Percentiles rank a stretch among this genome's conserved stretches.
These are phyloP conservation scores for Chrysopogon serrulatus DNA, from an alignment of 176 grass and related monocot species.

Conservation along the genomic window DNA sequence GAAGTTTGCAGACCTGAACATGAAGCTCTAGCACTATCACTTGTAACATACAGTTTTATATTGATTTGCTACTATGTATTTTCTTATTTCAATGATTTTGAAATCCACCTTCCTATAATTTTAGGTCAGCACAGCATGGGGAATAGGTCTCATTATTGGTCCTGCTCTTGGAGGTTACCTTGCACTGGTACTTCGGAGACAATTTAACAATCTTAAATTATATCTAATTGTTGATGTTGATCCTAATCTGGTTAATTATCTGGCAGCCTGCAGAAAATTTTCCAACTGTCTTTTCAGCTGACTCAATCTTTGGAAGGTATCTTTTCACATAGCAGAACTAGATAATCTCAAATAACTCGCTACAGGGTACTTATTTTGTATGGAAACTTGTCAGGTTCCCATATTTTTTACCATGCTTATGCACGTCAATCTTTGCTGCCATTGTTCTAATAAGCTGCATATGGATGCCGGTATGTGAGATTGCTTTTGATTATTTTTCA, in stretches of 20 bases:
- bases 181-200: slow-evolving; percentile 49
- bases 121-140: slow-evolving; percentile 68
- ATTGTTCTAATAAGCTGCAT: slow-evolving; percentile 75
- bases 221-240: background rate
- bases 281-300: slow-evolving; percentile 69
- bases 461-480: slow-evolving; percentile 81
- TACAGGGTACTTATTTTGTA: slow-evolving; percentile 18
- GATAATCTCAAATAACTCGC: background rate
- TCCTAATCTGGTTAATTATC: background rate
- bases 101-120: slow-evolving; percentile 20
- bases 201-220: background rate
- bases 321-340: background rate
- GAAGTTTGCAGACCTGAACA: slow-evolving; percentile 83
- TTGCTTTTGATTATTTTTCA: background rate
- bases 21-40: slow-evolving; percentile 81
- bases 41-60: slow-evolving; percentile 41
- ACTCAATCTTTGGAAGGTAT: slow-evolving; percentile 82
- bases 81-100: background rate
- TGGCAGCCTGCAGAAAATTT: slow-evolving; percentile 92
- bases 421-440: slow-evolving; percentile 62
- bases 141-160: slow-evolving; percentile 82
- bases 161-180: slow-evolving; percentile 91
- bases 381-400: slow-evolving; percentile 54
- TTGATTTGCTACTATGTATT: background rate
- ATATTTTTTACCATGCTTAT: slow-evolving; percentile 85